Base-by-base conservation (phyloP, 2,329 filamentous ascomycete species). In the Acrodontium crateriforme region DNA sequence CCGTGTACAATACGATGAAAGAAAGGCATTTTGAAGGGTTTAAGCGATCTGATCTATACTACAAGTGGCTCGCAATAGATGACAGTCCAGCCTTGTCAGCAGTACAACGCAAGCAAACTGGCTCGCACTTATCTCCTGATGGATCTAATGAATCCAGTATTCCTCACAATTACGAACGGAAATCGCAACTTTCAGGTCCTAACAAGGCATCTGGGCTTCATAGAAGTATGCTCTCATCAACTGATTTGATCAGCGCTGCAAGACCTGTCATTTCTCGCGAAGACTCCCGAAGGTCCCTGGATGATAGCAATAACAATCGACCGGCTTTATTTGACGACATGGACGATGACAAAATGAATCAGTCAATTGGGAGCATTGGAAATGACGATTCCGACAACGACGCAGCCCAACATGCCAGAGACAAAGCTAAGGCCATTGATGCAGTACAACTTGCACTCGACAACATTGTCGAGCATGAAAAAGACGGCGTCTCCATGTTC, bases 361-460 rank as follows among this genome's bases (percentile, higher is more conserved):
- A 80, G 47, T 94, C 85, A 2, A 69, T 80, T 0, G 69, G 83
- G 28, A 93, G 84, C 40, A 60, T 93, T 1, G 70, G 81, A 34
- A 93, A 83, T 42, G 62, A 92, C 6, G 81, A 85, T 13, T 75
- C 77, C 25, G 79, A 83, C 22, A 62, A 59, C n/a, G 63, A 67
- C 7, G 65, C 64, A 32, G 63, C 52, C 9, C 61, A 67, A 25
- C 52, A 50, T 25, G 57, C 59, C 7, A 55, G 63, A 13, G 77
- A 78, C 5, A 78, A 93, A 45, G 79, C 70, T 1, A 70, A 77
- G 34, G 78, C 94, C 16, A 84, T 98, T 5, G 74, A 91, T 55
- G 87, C 83, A 3, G 87, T 98, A 69, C 85, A 95, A 51, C 74
- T 80, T 39, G 89, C 85, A 10, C 63, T 98, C 26, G 92, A 79